Base-by-base conservation (phyloP, 106 monocot genomes). In the Phalaenopsis equestris region DNA sequence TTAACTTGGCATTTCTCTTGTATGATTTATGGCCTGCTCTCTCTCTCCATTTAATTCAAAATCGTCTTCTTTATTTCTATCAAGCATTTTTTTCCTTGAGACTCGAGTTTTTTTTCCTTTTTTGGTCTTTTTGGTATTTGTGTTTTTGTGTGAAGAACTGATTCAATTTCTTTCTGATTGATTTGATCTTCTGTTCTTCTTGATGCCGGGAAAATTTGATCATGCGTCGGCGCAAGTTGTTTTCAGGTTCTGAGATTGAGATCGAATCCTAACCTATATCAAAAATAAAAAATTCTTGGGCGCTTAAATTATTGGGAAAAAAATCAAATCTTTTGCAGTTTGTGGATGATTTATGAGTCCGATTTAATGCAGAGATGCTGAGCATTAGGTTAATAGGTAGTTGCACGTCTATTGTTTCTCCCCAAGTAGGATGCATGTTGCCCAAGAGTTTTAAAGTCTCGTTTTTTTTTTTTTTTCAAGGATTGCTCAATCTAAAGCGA, bases 1-100 rank as follows among this genome's bases (percentile, higher is more conserved):
- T 74, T 74, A 45, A n/a, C 43, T 74, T 74, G 38, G 4, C 39
- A 70, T 70, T 70, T 70, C 23, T 70, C 39, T 38, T 70, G 70
- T 12, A 70, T 12, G 23, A 14, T 70, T 70, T 70, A 37, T 39
- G 36, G 12, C 39, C 38, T 41, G 39, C 70, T 70, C 0, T 39
- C 39, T 70, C 7, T 36, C 37, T 70, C 14, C 4, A 70, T 70
- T 39, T n/a, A 39, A 39, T 70, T 37, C 70, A 14, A 38, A 37
- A 8, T 39, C 10, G 74, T 19, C 6, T 74, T 43, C 36, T 45
- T 74, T 74, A 42, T 74, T 74, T 74, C 41, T 72, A 9, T 65
- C 64, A 52, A 52, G 52, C 52, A 52, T 52, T 72, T 19, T 15
- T 5, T 36, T 72, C 39, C 6, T 74, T 74, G 74, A 74, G 42